Percentiles rank a stretch among this genome's conserved stretches.
Conservation (phyloP, 768 basidiomycete species). For the Auriscalpium orientale region DNA sequence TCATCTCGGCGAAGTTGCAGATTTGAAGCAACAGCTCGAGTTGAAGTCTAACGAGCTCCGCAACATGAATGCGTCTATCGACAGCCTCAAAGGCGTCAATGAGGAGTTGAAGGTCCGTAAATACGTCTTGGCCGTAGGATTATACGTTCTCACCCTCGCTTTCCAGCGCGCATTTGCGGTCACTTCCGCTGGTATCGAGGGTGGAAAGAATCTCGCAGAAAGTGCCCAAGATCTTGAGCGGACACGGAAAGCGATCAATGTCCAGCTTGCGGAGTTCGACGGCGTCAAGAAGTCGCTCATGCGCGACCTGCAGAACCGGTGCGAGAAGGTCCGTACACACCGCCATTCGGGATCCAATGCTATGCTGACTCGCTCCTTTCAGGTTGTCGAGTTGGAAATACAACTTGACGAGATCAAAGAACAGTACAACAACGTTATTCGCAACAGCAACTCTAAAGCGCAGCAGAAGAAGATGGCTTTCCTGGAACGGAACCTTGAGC, state of each 20-base stretch:
- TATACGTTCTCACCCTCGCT: constrained; percentile 3
- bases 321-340: constrained; percentile 74
- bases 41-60: constrained; percentile 77
- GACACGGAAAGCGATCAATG: constrained; percentile 91
- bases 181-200: constrained; percentile 94
- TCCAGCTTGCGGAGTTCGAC: constrained; percentile 98
- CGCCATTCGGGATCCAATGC: not conserved
- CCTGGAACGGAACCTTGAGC: constrained; percentile 93
- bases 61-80: constrained; percentile 76
- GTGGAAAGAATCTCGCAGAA: constrained; percentile 94
- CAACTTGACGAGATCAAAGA: constrained; percentile 98
- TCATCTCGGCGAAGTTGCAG: constrained; percentile 72
- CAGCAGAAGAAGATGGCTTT: constrained; percentile 99
- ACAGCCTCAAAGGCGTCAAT: constrained; percentile 91
- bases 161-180: constrained; percentile 93
- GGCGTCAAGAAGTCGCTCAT: constrained; percentile 98
- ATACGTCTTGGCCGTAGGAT: constrained; percentile 7
- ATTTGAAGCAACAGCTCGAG: constrained; percentile 89
- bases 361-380: not conserved
- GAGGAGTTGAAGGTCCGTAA: constrained; percentile 88
- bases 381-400: constrained; percentile 99
- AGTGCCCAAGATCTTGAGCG: constrained; percentile 96
- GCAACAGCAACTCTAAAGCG: constrained; percentile 96
- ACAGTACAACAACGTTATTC: constrained; percentile 97
- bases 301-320: constrained; percentile 98